phyloP scores from a whole-genome alignment of 331 rosid species.

The Cydonia oblonga region DNA sequence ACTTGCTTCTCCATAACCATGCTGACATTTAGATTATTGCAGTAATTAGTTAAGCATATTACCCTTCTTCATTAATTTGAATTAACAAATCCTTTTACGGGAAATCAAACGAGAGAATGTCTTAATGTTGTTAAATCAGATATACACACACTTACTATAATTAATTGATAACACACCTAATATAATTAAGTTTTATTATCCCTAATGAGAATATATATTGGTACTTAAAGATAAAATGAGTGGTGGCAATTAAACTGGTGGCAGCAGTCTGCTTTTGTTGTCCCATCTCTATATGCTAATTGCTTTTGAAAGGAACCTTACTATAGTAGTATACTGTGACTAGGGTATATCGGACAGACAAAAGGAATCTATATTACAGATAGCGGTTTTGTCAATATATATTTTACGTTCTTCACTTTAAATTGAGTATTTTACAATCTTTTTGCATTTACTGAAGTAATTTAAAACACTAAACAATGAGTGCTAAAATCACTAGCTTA shows the following conservation, averaged over 20 bases:
- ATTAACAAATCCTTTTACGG: neutral
- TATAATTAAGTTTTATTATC: neutral
- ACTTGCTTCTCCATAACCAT: neutral
- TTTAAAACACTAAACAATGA: too few relatives aligned
- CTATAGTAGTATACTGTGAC: neutral
- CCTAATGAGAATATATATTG: neutral
- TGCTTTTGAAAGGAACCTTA: slow-evolving; percentile 1
- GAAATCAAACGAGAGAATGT: neutral
- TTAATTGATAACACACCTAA: neutral
- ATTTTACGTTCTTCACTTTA: neutral
- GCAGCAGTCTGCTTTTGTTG: neutral
- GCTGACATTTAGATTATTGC: neutral
- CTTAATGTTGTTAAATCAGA: neutral
- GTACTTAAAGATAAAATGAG: neutral
- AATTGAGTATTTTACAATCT: too few relatives aligned
- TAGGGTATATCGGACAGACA: neutral
- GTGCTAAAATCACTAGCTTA: too few relatives aligned
- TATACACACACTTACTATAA: neutral
- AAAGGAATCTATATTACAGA: neutral
- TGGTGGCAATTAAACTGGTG: neutral
- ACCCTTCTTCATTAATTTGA: too few relatives aligned
- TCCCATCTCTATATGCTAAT: neutral
- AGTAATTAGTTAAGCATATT: too few relatives aligned
- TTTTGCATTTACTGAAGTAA: neutral
- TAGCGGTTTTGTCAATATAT: neutral